Percentiles rank a stretch among this genome's conserved stretches.
Conservation (phyloP, 2,329 filamentous ascomycete genomes). For the Albophoma yamanashiensis region DNA sequence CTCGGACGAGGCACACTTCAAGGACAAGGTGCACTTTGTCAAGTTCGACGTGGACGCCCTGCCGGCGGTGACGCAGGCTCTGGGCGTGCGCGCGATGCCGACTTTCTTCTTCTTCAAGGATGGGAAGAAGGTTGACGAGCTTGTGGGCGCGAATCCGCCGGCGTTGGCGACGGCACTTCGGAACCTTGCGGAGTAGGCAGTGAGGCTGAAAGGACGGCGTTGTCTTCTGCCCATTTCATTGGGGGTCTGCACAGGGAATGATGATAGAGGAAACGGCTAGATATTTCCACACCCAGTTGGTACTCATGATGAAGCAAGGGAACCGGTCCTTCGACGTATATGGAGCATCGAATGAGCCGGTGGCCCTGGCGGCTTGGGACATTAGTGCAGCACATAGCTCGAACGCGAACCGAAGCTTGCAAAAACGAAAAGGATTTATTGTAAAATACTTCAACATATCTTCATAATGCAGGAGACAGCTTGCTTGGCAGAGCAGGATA, state of each 20-base stretch:
- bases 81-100: constrained; percentile 81
- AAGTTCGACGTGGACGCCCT: constrained; percentile 86
- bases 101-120: constrained; percentile 79
- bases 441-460: no score
- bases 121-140: constrained; percentile 58
- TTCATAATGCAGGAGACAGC: not conserved
- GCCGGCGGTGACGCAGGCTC: constrained; percentile 60
- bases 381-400: not conserved
- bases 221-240: not conserved
- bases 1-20: constrained; percentile 30
- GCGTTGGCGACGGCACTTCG: constrained; percentile 32
- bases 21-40: constrained; percentile 60
- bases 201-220: not conserved
- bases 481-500: no score
- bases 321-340: not conserved
- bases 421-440: no score
- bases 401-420: not conserved
- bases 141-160: constrained; percentile 71
- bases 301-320: not conserved
- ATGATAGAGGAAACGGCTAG: not conserved
- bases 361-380: not conserved
- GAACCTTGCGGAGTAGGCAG: constrained; percentile 1
- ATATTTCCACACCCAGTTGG: no score
- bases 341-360: not conserved
- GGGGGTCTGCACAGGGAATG: no score